Conservation (phyloP, 108 stramenopile genomes). For the Cylindrotheca fusiformis region DNA sequence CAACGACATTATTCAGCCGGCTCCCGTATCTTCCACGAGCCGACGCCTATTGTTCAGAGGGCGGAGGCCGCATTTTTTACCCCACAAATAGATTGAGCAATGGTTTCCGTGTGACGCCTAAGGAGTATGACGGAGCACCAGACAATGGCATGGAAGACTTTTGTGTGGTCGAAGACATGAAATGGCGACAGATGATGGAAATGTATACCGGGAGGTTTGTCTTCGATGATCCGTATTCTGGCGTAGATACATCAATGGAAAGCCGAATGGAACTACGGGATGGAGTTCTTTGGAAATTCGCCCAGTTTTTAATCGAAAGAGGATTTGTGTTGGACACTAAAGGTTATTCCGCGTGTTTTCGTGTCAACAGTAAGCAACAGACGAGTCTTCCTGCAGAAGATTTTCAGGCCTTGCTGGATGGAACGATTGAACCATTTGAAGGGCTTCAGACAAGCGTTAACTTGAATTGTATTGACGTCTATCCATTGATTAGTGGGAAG, state of each 20-base stretch:
- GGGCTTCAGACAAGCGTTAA: slow-evolving; percentile 56
- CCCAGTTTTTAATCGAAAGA: slow-evolving; percentile 11
- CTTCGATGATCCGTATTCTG: background rate
- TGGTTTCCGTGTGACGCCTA: slow-evolving; percentile 33
- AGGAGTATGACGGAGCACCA: slow-evolving; percentile 28
- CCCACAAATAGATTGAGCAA: slow-evolving; percentile 13
- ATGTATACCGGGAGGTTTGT: slow-evolving; percentile 7
- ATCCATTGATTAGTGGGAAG: slow-evolving; percentile 69
- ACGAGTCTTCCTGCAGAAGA: slow-evolving; percentile 4
- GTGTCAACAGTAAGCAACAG: slow-evolving; percentile 72
- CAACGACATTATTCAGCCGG: slow-evolving; percentile 68
- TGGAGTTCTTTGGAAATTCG: slow-evolving; percentile 69
- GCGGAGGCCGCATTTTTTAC: slow-evolving; percentile 82
- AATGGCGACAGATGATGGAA: slow-evolving; percentile 58
- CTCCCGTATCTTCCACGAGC: slow-evolving; percentile 72
- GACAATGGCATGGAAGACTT: slow-evolving; percentile 40
- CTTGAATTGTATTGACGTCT: slow-evolving; percentile 74
- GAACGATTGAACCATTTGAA: background rate
- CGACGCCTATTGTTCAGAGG: slow-evolving; percentile 76
- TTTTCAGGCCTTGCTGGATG: slow-evolving; percentile 21
- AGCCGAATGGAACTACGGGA: slow-evolving; percentile 25
- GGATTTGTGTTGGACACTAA: slow-evolving; percentile 59
- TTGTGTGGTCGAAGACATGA: slow-evolving; percentile 58
- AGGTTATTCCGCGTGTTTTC: slow-evolving; percentile 74
- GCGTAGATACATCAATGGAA: background rate